Evolutionary conservation across 1,284 basidiomycete genomes (phyloP), one percentile per base, ranked within the genome.

Genomic region (Boletus smithii): DNA sequence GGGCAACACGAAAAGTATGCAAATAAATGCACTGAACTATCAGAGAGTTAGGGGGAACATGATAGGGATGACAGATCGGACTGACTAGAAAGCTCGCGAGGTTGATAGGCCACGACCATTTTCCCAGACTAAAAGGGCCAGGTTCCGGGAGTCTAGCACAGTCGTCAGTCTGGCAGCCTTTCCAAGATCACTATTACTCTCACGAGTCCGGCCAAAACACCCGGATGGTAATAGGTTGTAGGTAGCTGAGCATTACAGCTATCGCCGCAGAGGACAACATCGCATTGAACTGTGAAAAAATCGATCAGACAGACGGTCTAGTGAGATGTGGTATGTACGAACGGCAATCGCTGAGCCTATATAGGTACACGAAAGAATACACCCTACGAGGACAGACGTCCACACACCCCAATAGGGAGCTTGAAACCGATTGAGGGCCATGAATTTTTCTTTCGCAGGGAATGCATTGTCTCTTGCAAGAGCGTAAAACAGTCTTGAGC

Each of bases 371-470:
- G 76, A 79, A 39, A 81, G 75, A 30, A 76, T 57, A 55, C 77
- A 80, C 2, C 76, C 78, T n/a, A 77, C 57, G 11, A 77, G 49
- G 6, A 79, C 79, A 4, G 75, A 78, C 14, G 71, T 53, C 79
- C 79, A 81, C 3, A 81, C 75, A 11, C 79, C 80, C 51, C 70
- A 68, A 45, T 75, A 79, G 18, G 80, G 80, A 10, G 78, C 77
- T 58, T 81, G 77, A 48, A 67, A 76, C 27, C 73, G 63, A 58
- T 79, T 81, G 43, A 80, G 68, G 8, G 64, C 61, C 75, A 74
- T 76, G 53, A 77, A 80, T 41, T 57, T 58, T 30, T 57, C 54
- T 58, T 73, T 77, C 44, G 69, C 60, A 1, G 76, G 78, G 43
- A 77, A 70, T 13, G 75, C 77, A 53, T 77, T 67, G 56, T 80